These are phyloP conservation scores for Drechslerella coelobrocha DNA, from an alignment of 2,329 filamentous ascomycete species.

Conservation along the genomic window DNA sequence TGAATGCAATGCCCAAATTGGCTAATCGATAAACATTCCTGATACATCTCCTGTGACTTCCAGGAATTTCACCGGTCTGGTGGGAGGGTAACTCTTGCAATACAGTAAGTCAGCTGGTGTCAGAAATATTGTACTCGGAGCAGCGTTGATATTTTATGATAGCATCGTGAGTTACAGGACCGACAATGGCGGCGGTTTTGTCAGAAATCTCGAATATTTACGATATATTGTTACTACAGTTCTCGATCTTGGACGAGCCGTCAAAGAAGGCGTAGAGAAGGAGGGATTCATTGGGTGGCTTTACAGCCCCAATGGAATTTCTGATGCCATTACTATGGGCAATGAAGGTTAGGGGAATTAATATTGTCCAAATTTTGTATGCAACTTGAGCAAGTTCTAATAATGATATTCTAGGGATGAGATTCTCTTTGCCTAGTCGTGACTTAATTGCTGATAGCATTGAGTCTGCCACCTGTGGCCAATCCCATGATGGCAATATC, in stretches of 20 bases:
- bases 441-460: constrained; percentile 95
- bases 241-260: constrained; percentile 82
- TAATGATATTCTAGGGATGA: constrained; percentile 71
- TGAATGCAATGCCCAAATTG: background rate
- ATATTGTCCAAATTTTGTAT: background rate
- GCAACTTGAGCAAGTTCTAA: constrained; percentile 1
- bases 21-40: constrained; percentile 2
- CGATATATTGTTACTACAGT: constrained; percentile 67
- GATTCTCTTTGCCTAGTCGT: constrained; percentile 86
- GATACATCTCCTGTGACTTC: constrained; percentile 19
- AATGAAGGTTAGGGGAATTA: constrained; percentile 71
- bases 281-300: constrained; percentile 93
- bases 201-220: constrained; percentile 27
- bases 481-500: constrained; percentile 92
- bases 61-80: constrained; percentile 79
- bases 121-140: background rate
- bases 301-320: constrained; percentile 81
- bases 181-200: background rate
- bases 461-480: constrained; percentile 77
- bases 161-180: constrained; percentile 61
- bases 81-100: constrained; percentile 99
- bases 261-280: constrained; percentile 80
- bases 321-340: constrained; percentile 93
- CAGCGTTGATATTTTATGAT: constrained; percentile 56
- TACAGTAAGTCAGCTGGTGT: constrained; percentile 62